Percentiles rank a stretch among this genome's conserved stretches.
Conservation (phyloP, 2,329 filamentous ascomycete genomes). For the Scortechinia acanthostroma region DNA sequence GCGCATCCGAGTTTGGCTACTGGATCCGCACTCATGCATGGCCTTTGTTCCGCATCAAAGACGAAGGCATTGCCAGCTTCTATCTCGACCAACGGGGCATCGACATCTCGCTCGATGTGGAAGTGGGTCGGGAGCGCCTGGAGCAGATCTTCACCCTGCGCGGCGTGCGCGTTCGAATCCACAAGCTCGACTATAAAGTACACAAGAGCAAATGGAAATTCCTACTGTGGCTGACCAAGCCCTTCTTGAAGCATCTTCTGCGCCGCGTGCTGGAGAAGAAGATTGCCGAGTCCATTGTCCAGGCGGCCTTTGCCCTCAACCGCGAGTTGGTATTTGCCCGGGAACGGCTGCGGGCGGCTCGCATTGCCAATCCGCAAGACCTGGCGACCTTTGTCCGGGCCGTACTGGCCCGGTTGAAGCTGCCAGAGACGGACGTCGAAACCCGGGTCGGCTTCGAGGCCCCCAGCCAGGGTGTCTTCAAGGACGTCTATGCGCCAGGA, state of each 20-base stretch:
- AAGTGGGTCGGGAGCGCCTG: constrained; percentile 49
- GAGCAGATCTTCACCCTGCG: constrained; percentile 58
- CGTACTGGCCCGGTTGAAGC: constrained; percentile 46
- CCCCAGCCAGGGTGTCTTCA: constrained; percentile 31
- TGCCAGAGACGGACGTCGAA: constrained; percentile 51
- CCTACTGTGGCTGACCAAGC: constrained; percentile 57
- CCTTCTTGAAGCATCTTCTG: constrained; percentile 56
- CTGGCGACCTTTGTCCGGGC: constrained; percentile 57
- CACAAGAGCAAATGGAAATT: constrained; percentile 51
- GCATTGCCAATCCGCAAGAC: constrained; percentile 56
- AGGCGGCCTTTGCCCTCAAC: constrained; percentile 49
- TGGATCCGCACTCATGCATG: constrained; percentile 51
- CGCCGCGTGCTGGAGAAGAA: constrained; percentile 58
- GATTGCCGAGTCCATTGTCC: constrained; percentile 50
- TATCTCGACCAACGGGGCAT: constrained; percentile 58
- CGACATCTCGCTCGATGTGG: constrained; percentile 57
- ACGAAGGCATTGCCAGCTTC: constrained; percentile 60
- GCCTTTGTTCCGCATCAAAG: constrained; percentile 47
- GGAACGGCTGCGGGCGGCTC: constrained; percentile 54
- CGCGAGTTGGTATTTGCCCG: constrained; percentile 57
- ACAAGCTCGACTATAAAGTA: constrained; percentile 59
- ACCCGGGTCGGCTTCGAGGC: constrained; percentile 43
- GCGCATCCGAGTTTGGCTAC: constrained; percentile 60
- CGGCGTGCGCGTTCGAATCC: constrained; percentile 54
- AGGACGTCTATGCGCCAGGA: constrained; percentile 56